Conservation (phyloP, 2,329 filamentous ascomycete species). For the Fusarium euwallaceae region DNA sequence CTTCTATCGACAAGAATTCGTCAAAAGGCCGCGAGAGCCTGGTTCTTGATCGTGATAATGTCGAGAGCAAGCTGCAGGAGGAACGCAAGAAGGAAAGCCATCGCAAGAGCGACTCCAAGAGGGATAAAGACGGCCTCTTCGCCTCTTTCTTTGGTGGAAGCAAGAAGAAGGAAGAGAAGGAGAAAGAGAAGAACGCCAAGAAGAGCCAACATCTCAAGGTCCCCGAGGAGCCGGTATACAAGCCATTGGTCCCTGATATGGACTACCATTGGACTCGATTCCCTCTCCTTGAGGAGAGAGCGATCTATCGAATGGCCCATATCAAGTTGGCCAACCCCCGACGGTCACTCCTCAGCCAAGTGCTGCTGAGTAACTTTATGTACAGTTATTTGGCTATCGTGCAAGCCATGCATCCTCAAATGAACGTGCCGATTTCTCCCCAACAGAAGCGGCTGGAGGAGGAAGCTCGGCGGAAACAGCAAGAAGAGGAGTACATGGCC, state of each 20-base stretch:
- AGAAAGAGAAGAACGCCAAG: constrained; percentile 79
- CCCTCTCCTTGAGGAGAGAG: constrained; percentile 93
- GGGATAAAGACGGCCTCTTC: constrained; percentile 94
- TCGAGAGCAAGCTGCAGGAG: constrained; percentile 80
- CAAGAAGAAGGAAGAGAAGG: constrained; percentile 87
- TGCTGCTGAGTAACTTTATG: constrained; percentile 99
- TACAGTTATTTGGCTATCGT: constrained; percentile 99
- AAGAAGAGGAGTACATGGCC: constrained; percentile 63
- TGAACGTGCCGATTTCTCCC: constrained; percentile 87
- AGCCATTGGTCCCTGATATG: constrained; percentile 83
- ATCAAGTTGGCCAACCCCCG: constrained; percentile 99
- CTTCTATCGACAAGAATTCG: constrained; percentile 80
- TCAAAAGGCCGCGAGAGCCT: constrained; percentile 83
- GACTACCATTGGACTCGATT: constrained; percentile 98
- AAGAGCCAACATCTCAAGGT: constrained; percentile 80
- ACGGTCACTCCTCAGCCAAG: constrained; percentile 91
- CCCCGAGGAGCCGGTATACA: constrained; percentile 82
- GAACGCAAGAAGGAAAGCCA: constrained; percentile 85
- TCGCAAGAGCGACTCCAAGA: constrained; percentile 84
- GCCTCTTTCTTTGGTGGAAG: constrained; percentile 91
- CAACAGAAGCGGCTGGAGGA: constrained; percentile 76
- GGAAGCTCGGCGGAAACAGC: constrained; percentile 63
- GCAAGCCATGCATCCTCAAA: constrained; percentile 97
- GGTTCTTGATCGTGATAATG: constrained; percentile 81
- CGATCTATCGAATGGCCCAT: constrained; percentile 98